phyloP scores from a whole-genome alignment of 2,329 filamentous ascomycete species.

The Penicillium sp. region DNA sequence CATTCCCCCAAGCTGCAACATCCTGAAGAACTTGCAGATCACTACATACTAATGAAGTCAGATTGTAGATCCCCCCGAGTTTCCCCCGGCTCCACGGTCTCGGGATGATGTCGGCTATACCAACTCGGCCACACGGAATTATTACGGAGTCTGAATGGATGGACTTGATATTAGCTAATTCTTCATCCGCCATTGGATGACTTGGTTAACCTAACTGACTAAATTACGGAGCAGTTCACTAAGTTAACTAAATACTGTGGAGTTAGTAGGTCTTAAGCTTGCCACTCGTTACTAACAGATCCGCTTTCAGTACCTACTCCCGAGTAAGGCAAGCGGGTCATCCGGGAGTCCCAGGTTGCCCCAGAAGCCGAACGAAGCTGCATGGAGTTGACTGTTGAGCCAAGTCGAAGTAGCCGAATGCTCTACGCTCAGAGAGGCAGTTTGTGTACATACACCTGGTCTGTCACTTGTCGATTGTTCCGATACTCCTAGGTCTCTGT shows the following conservation, averaged over 20 bases:
- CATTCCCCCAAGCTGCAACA: background rate
- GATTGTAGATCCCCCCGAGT: constrained; percentile 12
- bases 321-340: background rate
- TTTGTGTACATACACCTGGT: too few relatives aligned
- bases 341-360: background rate
- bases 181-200: background rate
- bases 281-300: background rate
- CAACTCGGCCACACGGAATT: constrained; percentile 37
- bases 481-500: too few relatives aligned
- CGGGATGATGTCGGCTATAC: constrained; percentile 35
- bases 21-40: background rate
- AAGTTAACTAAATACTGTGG: too few relatives aligned
- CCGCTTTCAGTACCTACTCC: background rate
- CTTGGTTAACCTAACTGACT: too few relatives aligned
- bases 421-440: too few relatives aligned
- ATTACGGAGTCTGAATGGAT: background rate
- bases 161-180: too few relatives aligned
- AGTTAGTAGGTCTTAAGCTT: too few relatives aligned
- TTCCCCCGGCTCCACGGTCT: constrained; percentile 20
- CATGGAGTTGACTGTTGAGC: background rate
- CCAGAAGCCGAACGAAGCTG: background rate
- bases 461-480: too few relatives aligned
- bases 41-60: background rate
- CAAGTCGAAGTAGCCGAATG: too few relatives aligned
- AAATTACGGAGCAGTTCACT: too few relatives aligned